These are phyloP conservation scores for Nakaseomyces sp. DNA, from an alignment of 1,139 yeast genomes.

Conservation along the genomic window DNA sequence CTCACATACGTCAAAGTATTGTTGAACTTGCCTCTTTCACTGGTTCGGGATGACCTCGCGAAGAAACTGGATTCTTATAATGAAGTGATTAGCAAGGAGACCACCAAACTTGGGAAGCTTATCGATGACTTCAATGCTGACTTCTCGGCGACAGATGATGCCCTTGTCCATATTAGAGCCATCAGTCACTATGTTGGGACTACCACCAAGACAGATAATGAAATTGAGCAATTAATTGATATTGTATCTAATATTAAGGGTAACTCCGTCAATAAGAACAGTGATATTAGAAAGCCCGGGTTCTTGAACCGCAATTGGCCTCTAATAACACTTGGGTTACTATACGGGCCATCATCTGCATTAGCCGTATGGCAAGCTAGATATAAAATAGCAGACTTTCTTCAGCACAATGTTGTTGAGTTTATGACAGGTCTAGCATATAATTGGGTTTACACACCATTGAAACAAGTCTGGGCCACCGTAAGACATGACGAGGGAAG, in stretches of 20 bases:
- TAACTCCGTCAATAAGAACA: background rate
- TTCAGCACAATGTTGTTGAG: conserved; percentile 49
- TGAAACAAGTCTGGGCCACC: conserved; percentile 65
- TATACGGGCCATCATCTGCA: conserved; percentile 47
- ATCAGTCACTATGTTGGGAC: background rate
- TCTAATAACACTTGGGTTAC: conserved; percentile 32
- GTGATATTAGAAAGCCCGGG: conserved; percentile 36
- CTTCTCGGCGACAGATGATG: conserved; percentile 3
- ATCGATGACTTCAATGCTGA: conserved; percentile 13
- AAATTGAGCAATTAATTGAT: background rate
- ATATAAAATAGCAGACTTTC: conserved; percentile 46
- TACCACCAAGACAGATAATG: background rate
- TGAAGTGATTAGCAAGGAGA: conserved; percentile 9
- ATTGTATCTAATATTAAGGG: background rate
- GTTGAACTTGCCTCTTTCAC: conserved; percentile 2
- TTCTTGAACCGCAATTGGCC: conserved; percentile 63
- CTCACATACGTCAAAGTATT: background rate
- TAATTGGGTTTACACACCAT: conserved; percentile 79
- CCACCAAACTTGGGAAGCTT: conserved; percentile 16
- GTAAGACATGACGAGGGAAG: conserved; percentile 70
- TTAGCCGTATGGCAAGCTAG: conserved; percentile 42
- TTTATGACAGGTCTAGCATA: conserved; percentile 58
- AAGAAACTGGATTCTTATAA: conserved; percentile 10
- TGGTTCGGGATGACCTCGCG: conserved; percentile 15
- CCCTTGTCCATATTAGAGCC: background rate